phyloP scores from a whole-genome alignment of 345 rosid species.

The Carallia brachiata region DNA sequence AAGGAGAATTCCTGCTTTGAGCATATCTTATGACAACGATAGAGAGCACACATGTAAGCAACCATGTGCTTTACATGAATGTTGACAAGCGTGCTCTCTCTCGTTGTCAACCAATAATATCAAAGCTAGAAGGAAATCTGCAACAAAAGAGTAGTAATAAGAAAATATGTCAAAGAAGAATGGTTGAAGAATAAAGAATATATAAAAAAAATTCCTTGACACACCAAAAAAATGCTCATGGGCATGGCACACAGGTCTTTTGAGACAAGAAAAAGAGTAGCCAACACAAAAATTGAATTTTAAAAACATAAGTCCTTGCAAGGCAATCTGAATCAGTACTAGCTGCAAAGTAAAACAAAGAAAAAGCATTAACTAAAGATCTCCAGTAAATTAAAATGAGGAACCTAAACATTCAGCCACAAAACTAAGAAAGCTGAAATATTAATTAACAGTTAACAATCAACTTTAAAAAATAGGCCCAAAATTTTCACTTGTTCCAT shows the following conservation, averaged over 20 bases:
- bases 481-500: too few species aligned
- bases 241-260: too few species aligned
- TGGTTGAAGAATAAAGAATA: too few species aligned
- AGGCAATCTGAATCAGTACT: not conserved
- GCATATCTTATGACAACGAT: slow-evolving; percentile 19
- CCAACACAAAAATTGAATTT: not conserved
- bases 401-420: too few species aligned
- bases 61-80: slow-evolving; percentile 9
- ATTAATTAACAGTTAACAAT: too few species aligned
- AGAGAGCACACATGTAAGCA: slow-evolving; percentile 28
- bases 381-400: too few species aligned
- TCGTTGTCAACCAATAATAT: slow-evolving; percentile 19
- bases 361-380: not conserved
- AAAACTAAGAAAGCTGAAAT: too few species aligned
- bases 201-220: too few species aligned
- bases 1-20: slow-evolving; percentile 1
- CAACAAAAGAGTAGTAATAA: not conserved
- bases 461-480: too few species aligned
- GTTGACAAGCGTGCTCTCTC: slow-evolving; percentile 32
- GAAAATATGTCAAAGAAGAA: not conserved
- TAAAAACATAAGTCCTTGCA: not conserved
- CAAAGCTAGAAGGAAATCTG: not conserved
- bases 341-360: not conserved
- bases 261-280: too few species aligned
- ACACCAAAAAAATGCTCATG: too few species aligned